phyloP scores from a whole-genome alignment of 2,329 filamentous ascomycete genomes.

The Neocatenulostroma microsporum region DNA sequence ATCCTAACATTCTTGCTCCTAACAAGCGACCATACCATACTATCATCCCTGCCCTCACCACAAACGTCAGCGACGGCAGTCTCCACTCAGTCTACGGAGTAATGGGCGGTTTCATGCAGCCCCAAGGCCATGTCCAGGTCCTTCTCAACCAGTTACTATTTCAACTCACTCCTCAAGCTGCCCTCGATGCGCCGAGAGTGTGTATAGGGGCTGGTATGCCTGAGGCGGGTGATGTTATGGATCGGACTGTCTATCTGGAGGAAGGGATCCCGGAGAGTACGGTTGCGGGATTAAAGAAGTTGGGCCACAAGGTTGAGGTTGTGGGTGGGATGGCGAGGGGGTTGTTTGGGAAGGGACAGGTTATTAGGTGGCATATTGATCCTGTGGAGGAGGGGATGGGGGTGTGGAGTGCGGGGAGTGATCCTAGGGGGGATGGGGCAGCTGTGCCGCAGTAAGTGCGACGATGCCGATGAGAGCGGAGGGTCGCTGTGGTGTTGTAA shows the following conservation, averaged over 20 bases:
- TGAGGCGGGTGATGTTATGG: constrained; percentile 49
- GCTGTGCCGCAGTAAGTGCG: constrained; percentile 47
- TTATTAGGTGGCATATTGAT: constrained; percentile 72
- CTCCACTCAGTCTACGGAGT: constrained; percentile 86
- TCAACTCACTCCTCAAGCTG: constrained; percentile 72
- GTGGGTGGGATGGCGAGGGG: constrained; percentile 57
- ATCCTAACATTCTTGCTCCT: constrained; percentile 74
- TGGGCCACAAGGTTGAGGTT: constrained; percentile 68
- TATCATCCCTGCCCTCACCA: constrained; percentile 89
- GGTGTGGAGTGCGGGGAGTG: constrained; percentile 84
- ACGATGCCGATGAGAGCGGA: too few species aligned
- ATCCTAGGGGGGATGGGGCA: constrained; percentile 75
- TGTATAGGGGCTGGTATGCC: constrained; percentile 73
- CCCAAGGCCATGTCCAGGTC: constrained; percentile 91
- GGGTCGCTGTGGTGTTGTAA: too few species aligned
- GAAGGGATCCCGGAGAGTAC: constrained; percentile 68
- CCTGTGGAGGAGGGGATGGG: constrained; percentile 53
- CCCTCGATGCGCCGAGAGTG: constrained; percentile 83
- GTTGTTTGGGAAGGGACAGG: constrained; percentile 78
- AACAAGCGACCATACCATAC: constrained; percentile 92
- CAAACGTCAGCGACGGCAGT: constrained; percentile 63
- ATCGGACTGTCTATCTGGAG: constrained; percentile 67
- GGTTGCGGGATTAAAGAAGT: constrained; percentile 54
- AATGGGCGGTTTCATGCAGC: constrained; percentile 99
- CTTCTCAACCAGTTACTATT: constrained; percentile 83